A percentile compares a stretch with the other conserved stretches of the same genome.
Conservation (phyloP, 73 alveolate genomes). For the Effrenium voratum region DNA sequence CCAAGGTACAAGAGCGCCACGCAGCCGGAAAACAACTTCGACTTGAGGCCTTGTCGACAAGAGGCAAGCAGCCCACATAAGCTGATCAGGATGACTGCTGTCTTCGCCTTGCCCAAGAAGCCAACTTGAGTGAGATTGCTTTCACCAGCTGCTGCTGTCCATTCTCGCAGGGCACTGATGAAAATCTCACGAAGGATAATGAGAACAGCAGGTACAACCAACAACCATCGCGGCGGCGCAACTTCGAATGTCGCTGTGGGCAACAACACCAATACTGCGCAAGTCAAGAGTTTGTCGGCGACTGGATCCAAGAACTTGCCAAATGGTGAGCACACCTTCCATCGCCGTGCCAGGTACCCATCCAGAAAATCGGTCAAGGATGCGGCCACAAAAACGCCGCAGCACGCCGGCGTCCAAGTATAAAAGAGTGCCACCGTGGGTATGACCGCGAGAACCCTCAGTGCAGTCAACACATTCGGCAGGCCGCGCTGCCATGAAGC, state of each 20-base stretch:
- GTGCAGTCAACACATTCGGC: slow-evolving; percentile 70
- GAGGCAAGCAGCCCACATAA: slow-evolving; percentile 34
- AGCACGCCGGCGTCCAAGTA: background rate
- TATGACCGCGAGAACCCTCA: slow-evolving; percentile 28
- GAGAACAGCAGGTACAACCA: slow-evolving; percentile 51
- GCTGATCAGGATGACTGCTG: slow-evolving; percentile 46
- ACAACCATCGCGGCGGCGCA: background rate
- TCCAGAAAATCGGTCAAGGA: slow-evolving; percentile 73
- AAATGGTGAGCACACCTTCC: slow-evolving; percentile 55
- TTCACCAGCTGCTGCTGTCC: slow-evolving; percentile 62
- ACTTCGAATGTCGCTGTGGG: background rate
- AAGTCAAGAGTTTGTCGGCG: slow-evolving; percentile 75
- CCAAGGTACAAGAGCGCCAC: slow-evolving; percentile 37
- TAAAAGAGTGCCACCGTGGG: slow-evolving; percentile 37
- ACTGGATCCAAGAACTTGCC: slow-evolving; percentile 92
- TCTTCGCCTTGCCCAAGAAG: slow-evolving; percentile 13
- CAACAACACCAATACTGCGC: slow-evolving; percentile 52
- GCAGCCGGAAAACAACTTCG: background rate
- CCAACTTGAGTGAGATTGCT: too few species aligned
- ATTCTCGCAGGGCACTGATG: slow-evolving; percentile 83
- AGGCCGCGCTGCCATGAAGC: slow-evolving; percentile 33
- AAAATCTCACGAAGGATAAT: slow-evolving; percentile 72
- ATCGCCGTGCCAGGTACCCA: slow-evolving; percentile 68
- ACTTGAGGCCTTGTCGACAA: background rate
- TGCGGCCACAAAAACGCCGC: slow-evolving; percentile 30